phyloP scores from a whole-genome alignment of 2,329 filamentous ascomycete species.

The Acephala macrosclerotiorum region DNA sequence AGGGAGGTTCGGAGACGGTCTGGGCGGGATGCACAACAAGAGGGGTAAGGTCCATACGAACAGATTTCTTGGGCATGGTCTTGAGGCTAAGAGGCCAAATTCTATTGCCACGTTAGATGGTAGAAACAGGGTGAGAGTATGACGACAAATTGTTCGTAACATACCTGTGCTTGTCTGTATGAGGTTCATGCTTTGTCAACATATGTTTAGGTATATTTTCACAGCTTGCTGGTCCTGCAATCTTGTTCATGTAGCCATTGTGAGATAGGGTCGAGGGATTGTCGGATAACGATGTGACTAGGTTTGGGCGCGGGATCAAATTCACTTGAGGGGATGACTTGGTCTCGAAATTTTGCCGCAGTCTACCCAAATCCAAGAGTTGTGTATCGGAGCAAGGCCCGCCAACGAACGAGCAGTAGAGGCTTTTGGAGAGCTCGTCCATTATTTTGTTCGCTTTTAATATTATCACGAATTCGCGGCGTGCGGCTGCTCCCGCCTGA shows the following conservation, averaged over 20 bases:
- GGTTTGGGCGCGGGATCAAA: slow-evolving; percentile 9
- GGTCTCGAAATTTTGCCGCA: slow-evolving; percentile 27
- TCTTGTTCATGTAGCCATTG: background rate
- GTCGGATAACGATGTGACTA: background rate
- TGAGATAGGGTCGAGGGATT: background rate
- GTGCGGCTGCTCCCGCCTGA: background rate
- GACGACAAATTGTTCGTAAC: background rate
- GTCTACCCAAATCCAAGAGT: slow-evolving; percentile 16
- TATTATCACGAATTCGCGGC: slow-evolving; percentile 9
- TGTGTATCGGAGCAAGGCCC: background rate
- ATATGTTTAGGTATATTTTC: background rate
- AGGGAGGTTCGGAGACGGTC: background rate
- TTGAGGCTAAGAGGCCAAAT: background rate
- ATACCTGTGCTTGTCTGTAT: background rate
- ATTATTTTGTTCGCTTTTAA: background rate
- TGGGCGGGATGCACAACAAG: background rate
- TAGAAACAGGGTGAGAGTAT: background rate
- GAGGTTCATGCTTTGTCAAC: background rate
- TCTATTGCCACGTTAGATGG: background rate
- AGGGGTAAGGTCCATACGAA: background rate
- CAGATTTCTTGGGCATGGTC: background rate
- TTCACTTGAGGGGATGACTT: slow-evolving; percentile 11
- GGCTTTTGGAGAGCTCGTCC: background rate
- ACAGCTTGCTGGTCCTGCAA: background rate
- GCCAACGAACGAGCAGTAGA: background rate